These are phyloP conservation scores for Acanthamoeba healyi DNA, from an alignment of 208 protist species.

Conservation along the genomic window DNA sequence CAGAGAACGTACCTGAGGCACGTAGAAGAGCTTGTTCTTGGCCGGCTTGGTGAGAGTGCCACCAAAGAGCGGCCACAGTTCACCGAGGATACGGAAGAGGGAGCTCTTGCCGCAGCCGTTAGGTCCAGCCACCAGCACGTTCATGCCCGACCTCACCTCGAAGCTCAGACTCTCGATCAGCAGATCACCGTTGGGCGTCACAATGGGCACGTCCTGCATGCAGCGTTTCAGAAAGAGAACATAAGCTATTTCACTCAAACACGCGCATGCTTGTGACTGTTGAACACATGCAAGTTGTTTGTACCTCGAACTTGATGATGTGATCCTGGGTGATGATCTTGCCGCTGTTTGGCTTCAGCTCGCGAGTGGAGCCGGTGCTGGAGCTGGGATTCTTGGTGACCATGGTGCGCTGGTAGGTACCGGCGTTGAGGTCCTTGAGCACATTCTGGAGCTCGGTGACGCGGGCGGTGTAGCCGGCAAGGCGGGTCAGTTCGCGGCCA, in stretches of 20 bases:
- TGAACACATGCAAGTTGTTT: too few relatives aligned
- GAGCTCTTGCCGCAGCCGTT: constrained; percentile 82
- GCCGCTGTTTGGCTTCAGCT: constrained; percentile 77
- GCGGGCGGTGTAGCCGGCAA: constrained; percentile 84
- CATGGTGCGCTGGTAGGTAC: constrained; percentile 43
- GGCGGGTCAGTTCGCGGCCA: constrained; percentile 83
- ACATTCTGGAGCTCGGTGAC: constrained; percentile 85
- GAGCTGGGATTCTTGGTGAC: neutral
- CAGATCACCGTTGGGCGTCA: constrained; percentile 84
- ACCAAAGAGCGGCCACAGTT: constrained; percentile 78
- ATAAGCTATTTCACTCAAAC: too few relatives aligned
- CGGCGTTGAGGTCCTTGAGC: constrained; percentile 64
- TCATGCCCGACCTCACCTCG: constrained; percentile 36
- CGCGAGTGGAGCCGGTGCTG: neutral
- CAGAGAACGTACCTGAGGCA: constrained; percentile 69
- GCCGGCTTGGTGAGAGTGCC: constrained; percentile 38
- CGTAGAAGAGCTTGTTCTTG: constrained; percentile 76
- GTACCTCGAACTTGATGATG: constrained; percentile 51
- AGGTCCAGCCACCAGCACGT: constrained; percentile 72
- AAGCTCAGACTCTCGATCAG: constrained; percentile 73
- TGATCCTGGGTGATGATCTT: constrained; percentile 46
- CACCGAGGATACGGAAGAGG: constrained; percentile 80
- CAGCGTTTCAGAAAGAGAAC: neutral
- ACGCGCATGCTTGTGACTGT: constrained; percentile 25
- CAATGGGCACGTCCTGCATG: constrained; percentile 78